These are phyloP conservation scores for Penicillium mononematosum DNA, from an alignment of 495 filamentous ascomycete genomes.

Conservation along the genomic window DNA sequence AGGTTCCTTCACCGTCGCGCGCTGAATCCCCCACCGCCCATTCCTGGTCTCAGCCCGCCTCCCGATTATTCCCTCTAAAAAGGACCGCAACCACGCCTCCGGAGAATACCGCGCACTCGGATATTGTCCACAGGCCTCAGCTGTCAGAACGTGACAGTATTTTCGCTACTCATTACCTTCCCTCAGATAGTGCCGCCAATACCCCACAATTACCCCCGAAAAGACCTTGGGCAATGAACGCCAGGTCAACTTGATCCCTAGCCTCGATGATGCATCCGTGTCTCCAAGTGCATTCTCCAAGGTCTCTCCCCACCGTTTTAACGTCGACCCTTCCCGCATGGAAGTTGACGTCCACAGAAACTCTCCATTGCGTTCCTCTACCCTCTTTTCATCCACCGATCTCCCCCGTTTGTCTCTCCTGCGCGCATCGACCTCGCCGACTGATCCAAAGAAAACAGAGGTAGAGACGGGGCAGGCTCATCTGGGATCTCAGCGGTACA, in stretches of 20 bases:
- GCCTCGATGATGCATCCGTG: constrained; percentile 36
- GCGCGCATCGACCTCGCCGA: constrained; percentile 31
- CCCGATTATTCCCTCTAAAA: constrained; percentile 39
- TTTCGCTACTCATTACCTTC: constrained; percentile 60
- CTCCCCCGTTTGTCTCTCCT: constrained; percentile 29
- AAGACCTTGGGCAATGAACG: constrained; percentile 33
- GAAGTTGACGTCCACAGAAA: constrained; percentile 48
- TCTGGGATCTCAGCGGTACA: constrained; percentile 13
- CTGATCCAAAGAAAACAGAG: constrained; percentile 27
- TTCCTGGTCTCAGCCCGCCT: constrained; percentile 37
- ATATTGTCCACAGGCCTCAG: constrained; percentile 44
- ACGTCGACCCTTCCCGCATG: constrained; percentile 42
- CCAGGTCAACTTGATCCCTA: constrained; percentile 30
- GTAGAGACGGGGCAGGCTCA: constrained; percentile 16
- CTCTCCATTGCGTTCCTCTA: constrained; percentile 33
- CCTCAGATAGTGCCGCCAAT: constrained; percentile 46
- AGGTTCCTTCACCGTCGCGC: constrained; percentile 40
- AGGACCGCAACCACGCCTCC: constrained; percentile 33
- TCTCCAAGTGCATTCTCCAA: constrained; percentile 37
- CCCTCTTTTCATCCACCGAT: constrained; percentile 33
- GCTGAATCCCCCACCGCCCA: constrained; percentile 43
- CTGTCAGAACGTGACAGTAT: constrained; percentile 63
- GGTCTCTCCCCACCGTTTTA: constrained; percentile 36
- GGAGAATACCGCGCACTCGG: constrained; percentile 29
- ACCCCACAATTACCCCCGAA: constrained; percentile 51